A percentile compares a stretch with the other conserved stretches of the same genome.
These are phyloP conservation scores for Metschnikowia corniflorae DNA, from an alignment of 805 yeast genomes.

Conservation along the genomic window DNA sequence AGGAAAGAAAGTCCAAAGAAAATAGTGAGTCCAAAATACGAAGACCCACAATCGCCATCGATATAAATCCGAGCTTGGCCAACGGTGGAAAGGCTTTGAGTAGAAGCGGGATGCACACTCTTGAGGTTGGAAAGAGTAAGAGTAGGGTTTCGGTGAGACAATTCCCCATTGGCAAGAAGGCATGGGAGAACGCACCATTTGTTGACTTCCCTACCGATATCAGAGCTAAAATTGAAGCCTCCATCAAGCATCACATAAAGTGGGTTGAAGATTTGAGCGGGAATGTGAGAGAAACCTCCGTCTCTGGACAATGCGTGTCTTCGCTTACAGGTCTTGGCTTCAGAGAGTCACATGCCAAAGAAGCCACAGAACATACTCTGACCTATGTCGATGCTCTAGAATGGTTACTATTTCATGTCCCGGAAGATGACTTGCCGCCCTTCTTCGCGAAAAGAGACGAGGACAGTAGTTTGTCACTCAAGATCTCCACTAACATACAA, in stretches of 20 bases:
- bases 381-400: conserved; percentile 54
- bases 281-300: not conserved
- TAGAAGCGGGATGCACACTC: conserved; percentile 2
- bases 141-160: conserved; percentile 4
- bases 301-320: conserved; percentile 5
- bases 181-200: conserved; percentile 68
- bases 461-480: conserved; percentile 57
- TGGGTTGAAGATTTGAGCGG: conserved; percentile 41
- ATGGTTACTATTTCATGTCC: conserved; percentile 83
- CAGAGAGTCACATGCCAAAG: conserved; percentile 62
- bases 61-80: not conserved
- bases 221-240: conserved; percentile 58
- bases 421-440: conserved; percentile 88
- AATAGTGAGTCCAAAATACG: conserved; percentile 51
- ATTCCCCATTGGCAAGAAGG: conserved; percentile 45
- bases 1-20: conserved; percentile 43
- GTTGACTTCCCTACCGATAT: conserved; percentile 65
- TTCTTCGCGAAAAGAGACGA: conserved; percentile 54
- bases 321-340: conserved; percentile 47
- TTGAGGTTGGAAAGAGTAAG: not conserved
- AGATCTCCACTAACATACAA: conserved; percentile 50
- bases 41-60: conserved; percentile 39
- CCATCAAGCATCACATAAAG: conserved; percentile 53
- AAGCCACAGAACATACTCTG: conserved; percentile 59
- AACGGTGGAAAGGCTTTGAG: not conserved